Conservation (phyloP, 2,329 filamentous ascomycete genomes). For the Pleoardoris graminearum region DNA sequence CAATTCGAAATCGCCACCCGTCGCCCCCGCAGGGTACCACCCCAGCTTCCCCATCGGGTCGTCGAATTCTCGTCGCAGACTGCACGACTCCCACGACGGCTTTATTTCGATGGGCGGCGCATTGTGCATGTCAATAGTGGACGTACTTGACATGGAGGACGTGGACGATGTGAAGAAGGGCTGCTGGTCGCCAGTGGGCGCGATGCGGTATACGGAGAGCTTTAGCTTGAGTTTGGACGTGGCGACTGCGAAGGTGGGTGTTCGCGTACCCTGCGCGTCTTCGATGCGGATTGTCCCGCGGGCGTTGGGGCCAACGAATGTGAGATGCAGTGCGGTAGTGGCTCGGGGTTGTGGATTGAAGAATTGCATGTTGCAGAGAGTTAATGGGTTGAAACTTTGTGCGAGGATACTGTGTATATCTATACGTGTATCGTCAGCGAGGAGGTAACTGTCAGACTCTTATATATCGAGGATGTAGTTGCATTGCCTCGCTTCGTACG, state of each 20-base stretch:
- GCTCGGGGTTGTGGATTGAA: background rate
- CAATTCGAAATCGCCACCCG: background rate
- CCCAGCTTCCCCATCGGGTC: background rate
- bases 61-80: background rate
- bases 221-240: background rate
- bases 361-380: background rate
- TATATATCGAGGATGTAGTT: background rate
- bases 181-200: background rate
- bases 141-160: background rate
- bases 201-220: background rate
- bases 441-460: background rate
- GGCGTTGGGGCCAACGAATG: background rate
- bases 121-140: background rate
- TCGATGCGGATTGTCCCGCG: background rate
- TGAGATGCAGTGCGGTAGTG: background rate
- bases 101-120: background rate
- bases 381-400: background rate
- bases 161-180: background rate
- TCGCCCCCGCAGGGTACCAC: background rate
- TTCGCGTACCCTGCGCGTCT: background rate
- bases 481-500: background rate
- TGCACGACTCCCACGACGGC: background rate
- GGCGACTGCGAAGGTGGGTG: background rate
- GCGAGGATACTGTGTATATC: background rate
- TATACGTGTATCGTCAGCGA: background rate